Evolutionary conservation across 2,329 filamentous ascomycete species (phyloP).

Genomic region (Septoria petroselini): DNA sequence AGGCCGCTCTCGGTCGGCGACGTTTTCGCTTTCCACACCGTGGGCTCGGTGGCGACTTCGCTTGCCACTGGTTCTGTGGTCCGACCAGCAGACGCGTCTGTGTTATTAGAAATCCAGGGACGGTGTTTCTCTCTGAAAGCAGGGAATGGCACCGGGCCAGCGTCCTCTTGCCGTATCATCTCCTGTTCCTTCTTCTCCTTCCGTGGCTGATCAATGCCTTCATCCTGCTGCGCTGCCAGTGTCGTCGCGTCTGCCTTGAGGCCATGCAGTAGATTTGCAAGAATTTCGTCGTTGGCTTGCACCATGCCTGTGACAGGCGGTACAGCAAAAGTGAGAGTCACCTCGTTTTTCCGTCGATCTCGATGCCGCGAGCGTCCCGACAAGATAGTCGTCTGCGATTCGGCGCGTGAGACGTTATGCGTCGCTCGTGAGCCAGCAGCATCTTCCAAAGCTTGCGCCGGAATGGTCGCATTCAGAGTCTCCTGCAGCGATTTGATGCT

Average conservation of each 20-base stretch:
- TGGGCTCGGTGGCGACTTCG: background rate
- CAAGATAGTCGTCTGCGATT: slow-evolving; percentile 6
- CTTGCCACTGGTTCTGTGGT: background rate
- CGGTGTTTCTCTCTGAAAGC: slow-evolving; percentile 7
- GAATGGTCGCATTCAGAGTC: background rate
- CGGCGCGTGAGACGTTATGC: background rate
- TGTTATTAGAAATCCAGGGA: background rate
- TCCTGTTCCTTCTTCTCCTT: slow-evolving; percentile 2
- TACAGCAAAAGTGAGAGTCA: background rate
- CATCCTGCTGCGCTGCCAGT: background rate
- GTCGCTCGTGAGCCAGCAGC: no score
- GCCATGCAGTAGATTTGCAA: background rate
- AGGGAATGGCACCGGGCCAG: slow-evolving; percentile 13
- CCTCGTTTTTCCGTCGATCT: background rate
- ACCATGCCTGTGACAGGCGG: background rate
- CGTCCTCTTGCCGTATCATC: background rate
- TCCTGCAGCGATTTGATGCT: background rate
- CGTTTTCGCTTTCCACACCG: slow-evolving; percentile 20
- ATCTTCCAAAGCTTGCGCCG: no score
- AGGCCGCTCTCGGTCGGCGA: slow-evolving; percentile 17
- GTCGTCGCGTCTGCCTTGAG: background rate
- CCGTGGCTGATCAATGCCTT: background rate
- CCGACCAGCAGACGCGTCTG: slow-evolving; percentile 1
- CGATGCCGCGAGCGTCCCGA: background rate
- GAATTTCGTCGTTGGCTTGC: background rate